A percentile compares a stretch with the other conserved stretches of the same genome.
These are phyloP conservation scores for Pseudocercospora fuligena DNA, from an alignment of 2,329 filamentous ascomycete species.

Conservation along the genomic window DNA sequence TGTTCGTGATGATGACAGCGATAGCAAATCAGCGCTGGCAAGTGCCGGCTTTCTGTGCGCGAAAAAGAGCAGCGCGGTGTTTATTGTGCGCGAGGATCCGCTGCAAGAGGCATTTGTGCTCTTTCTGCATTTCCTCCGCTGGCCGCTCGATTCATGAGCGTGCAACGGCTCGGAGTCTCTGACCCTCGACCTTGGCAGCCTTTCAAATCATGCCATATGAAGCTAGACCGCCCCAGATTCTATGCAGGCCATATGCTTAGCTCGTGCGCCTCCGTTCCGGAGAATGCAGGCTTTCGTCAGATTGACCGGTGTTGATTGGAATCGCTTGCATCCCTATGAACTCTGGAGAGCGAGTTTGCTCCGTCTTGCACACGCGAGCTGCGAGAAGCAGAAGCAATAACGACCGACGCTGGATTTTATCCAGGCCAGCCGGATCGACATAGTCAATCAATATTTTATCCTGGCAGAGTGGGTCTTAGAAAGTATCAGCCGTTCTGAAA, in stretches of 20 bases:
- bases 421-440: slow-evolving; percentile 4
- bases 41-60: not conserved
- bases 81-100: not conserved
- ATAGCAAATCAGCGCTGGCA: not conserved
- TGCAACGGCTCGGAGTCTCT: slow-evolving; percentile 17
- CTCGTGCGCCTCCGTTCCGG: slow-evolving; percentile 15
- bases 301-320: slow-evolving; percentile 14
- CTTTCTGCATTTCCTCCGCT: not conserved
- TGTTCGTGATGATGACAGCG: not conserved
- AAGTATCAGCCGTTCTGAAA: not conserved
- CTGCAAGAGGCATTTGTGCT: slow-evolving; percentile 6
- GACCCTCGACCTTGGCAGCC: slow-evolving; percentile 12
- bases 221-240: not conserved
- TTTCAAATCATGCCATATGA: not conserved
- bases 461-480: not conserved
- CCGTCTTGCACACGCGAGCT: slow-evolving; percentile 9
- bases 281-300: slow-evolving; percentile 21
- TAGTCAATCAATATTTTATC: not conserved
- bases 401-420: not conserved
- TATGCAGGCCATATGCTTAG: slow-evolving; percentile 14
- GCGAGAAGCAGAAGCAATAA: slow-evolving; percentile 4
- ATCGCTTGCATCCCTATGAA: slow-evolving; percentile 15
- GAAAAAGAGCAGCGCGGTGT: not conserved
- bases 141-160: slow-evolving; percentile 1
- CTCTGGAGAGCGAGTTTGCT: not conserved